Evolutionary conservation across 2,329 filamentous ascomycete genomes (phyloP), one percentile per base, ranked within the genome.

Genomic region (Fusarium odoratissimum): DNA sequence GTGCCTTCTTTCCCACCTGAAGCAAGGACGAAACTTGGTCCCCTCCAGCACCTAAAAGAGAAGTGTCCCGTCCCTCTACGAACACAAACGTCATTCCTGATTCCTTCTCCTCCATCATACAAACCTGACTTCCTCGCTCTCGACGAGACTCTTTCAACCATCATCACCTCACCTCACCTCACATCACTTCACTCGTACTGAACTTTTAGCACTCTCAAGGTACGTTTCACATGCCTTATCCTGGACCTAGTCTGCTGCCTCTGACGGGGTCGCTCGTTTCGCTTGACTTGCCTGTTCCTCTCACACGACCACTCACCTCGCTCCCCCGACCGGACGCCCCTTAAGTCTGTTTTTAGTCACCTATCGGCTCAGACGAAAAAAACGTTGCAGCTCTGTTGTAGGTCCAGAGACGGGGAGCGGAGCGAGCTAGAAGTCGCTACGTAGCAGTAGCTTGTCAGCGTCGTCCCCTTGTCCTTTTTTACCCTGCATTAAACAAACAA

Each of bases 221-320:
- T 73, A 73, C 45, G 71, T 73, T 62, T 68, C 51, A 48, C 45
- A 49, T 52, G 72, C 60, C 46, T 46, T 38, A 71, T 64, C 59
- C 59, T 60, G 59, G 68, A 67, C 60, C 58, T 64, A 59, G 60
- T 59, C 52, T 35, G 63, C 57, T 61, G 49, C 62, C 55, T 61
- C 58, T 58, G 51, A 71, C 57, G 66, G 72, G 71, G 58, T 61
- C 65, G 42, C 69, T 76, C 64, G 69, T 74, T 69, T 76, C 74
- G 73, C 73, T 73, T 72, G 67, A 66, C 55, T 76, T 70, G 70
- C 74, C 72, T 45, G 64, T 75, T 71, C 64, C 75, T 75, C 71
- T 71, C 69, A 64, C 72, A 74, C 72, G 68, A 70, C 71, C 66
- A 57, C 55, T 62, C 56, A 67, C 62, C 58, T 69, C 49, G 51